These are phyloP conservation scores for Rosa multiflora DNA, from an alignment of 306 rosid species.

Conservation along the genomic window DNA sequence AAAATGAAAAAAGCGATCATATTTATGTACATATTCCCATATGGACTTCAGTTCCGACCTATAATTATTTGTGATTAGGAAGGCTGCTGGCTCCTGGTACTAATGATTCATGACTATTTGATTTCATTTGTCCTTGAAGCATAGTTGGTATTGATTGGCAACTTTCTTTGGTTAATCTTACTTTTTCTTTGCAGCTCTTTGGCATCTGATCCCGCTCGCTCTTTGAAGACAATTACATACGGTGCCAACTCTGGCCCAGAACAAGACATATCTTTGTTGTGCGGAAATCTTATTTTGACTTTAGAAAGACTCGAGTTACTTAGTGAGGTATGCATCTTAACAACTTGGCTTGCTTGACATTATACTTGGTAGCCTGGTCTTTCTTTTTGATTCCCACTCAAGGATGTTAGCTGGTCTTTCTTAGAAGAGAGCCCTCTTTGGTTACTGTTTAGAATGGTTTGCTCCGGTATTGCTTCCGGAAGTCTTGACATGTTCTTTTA, in stretches of 20 bases:
- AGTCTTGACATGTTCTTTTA: neutral
- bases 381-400: neutral
- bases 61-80: neutral
- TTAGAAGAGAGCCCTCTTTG: neutral
- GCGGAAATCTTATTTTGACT: constrained; percentile 64
- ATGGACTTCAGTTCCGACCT: neutral
- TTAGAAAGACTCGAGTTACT: constrained; percentile 82
- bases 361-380: neutral
- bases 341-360: neutral
- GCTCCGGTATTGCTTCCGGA: neutral
- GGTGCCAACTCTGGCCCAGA: constrained; percentile 47
- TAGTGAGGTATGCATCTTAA: constrained; percentile 60
- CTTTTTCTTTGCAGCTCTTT: constrained; percentile 44
- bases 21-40: neutral
- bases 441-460: neutral
- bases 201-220: constrained; percentile 38
- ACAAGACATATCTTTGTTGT: constrained; percentile 51
- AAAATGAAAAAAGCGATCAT: neutral
- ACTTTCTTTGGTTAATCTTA: constrained; percentile 22
- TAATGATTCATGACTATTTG: neutral
- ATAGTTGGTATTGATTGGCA: neutral
- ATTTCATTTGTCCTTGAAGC: neutral
- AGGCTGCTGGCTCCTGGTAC: constrained; percentile 3
- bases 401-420: neutral
- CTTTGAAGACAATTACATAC: constrained; percentile 45